Base-by-base conservation (phyloP, 2,329 filamentous ascomycete species). In the Microthyrium microscopicum region DNA sequence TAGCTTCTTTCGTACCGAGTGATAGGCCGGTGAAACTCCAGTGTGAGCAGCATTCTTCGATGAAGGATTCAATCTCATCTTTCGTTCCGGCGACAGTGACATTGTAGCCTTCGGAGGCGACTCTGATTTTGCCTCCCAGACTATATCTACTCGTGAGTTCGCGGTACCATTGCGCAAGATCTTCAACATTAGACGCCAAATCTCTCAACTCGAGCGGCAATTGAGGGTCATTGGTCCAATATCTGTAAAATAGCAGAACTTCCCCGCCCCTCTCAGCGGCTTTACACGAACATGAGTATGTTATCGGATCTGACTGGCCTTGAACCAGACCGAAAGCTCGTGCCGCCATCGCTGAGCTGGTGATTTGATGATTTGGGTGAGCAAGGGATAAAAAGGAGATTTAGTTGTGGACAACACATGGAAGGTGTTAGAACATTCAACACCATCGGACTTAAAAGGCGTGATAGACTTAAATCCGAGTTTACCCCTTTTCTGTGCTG, bases 81-180 rank as follows among this genome's bases (percentile, higher is more conserved):
- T 25, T 28, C 8, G 39, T 41, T 9, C 44, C 44, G 20, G 40
- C 44, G 12, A 46, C 36, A 2, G 44, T 45, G 37, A 46, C 40
- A 20, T 46, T 46, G 37, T 41, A 45, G 2, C 44, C 44, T 38
- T 46, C 44, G n/a, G n/a, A 32, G 5, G 44, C 42, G 16, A 45
- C 37, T 16, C 44, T 38, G 19, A 46, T 41, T 29, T 46, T 46
- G 5, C 43, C 44, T 5, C 39, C 37, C 21, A 45, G 33, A 13
- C 33, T 15, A 12, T 43, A 36, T 5, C 29, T 31, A 2, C 36
- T 21, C 17, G 40, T 24, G 5, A 44, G 34, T 5, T 39, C 25
- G 20, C 18, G 29, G 25, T 46, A 42, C 15, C 41, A 46, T 11
- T 29, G 29, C 16, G 42, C 42, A 3, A 46, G 38, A 4, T 28